These are phyloP conservation scores for Thelephora ganbajun DNA, from an alignment of 768 basidiomycete genomes.

Conservation along the genomic window DNA sequence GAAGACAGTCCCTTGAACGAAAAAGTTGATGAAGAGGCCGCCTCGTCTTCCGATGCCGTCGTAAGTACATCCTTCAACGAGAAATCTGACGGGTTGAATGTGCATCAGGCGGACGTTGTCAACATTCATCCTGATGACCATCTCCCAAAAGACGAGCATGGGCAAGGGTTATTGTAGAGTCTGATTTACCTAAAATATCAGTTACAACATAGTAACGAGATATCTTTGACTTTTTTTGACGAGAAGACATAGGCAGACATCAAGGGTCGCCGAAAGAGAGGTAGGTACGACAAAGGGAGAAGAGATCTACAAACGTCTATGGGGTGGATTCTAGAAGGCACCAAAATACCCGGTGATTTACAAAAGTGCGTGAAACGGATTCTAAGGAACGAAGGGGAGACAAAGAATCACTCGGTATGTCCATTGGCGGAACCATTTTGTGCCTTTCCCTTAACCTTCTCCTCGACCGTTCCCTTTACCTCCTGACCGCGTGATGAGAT, in stretches of 20 bases:
- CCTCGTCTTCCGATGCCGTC: not conserved
- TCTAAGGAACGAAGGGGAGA: not conserved
- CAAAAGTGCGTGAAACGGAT: not conserved
- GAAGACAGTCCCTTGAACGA: constrained; percentile 23
- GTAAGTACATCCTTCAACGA: not conserved
- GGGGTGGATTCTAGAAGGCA: not conserved
- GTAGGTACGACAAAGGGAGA: not conserved
- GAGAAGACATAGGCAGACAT: too few relatives aligned
- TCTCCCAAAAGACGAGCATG: too few relatives aligned
- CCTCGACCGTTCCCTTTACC: constrained; percentile 7
- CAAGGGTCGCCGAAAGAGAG: too few relatives aligned
- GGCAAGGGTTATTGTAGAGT: too few relatives aligned
- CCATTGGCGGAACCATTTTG: not conserved
- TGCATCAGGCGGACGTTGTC: too few relatives aligned
- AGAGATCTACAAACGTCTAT: not conserved
- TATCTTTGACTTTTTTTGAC: too few relatives aligned
- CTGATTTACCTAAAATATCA: too few relatives aligned
- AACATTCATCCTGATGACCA: too few relatives aligned
- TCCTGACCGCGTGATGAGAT: constrained; percentile 9
- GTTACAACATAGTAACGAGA: too few relatives aligned
- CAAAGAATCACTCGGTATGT: not conserved
- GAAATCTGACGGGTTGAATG: not conserved
- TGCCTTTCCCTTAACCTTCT: constrained; percentile 4
- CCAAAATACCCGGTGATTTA: not conserved
- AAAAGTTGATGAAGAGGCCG: constrained; percentile 11